Base-by-base conservation (phyloP, 148 eudicot genomes). In the Pouteria glomerata region DNA sequence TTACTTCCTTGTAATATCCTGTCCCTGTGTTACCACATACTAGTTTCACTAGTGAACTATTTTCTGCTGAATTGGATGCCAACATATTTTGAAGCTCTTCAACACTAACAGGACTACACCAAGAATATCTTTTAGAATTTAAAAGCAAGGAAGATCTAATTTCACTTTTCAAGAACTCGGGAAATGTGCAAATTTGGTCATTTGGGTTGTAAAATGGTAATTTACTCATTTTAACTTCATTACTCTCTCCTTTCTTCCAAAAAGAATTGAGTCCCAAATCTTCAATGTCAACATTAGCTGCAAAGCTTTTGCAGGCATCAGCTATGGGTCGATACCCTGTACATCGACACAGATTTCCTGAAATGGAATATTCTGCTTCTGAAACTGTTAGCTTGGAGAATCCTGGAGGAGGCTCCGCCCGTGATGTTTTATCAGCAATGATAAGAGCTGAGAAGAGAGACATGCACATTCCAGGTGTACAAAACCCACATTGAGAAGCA, bases 281-380 rank as follows among this genome's bases (percentile, higher is more conserved):
- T 63, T 95, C 98, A 76, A 95, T 84, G 76, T 95, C 98, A 45
- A 95, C 90, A 85, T 88, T 82, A 73, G 81, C 70, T 62, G 97
- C 96, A 79, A 95, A 95, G 74, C 96, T 91, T 78, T 95, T 95
- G 86, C 97, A 95, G 51, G 88, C 97, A 86, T 95, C 97, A 60
- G 84, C 89, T 65, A 95, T 88, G 59, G 98, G 89, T 35, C 98
- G 95, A 75, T 95, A 95, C 18, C 98, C 98, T 63, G 98, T 95
- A 73, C 98, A 95, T 33, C 98, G 80, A 79, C 98, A 95, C 35
- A 95, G 90, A 80, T 95, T 85, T 74, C 97, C 98, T 16, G 94
- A 61, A 7, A 95, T 77, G 52, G 96, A 77, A 71, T 76, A 88
- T 81, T 95, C 97, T 14, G 96, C 98, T 75, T 95, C 97, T 63